Base-by-base conservation (phyloP, 1,284 basidiomycete species). In the Phlebopus sp. region DNA sequence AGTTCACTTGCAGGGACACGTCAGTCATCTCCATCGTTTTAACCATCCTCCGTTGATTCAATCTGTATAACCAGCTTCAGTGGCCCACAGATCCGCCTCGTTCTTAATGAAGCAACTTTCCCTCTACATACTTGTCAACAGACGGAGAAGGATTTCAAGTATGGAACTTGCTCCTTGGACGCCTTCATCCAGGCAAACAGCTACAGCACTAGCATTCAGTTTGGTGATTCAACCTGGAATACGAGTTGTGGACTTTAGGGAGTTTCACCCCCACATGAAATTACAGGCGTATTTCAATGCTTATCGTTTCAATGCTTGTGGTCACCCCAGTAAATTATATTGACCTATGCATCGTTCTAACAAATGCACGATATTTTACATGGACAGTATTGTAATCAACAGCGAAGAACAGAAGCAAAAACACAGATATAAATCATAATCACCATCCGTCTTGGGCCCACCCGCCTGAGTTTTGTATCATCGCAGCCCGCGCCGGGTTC, bases 401-500 rank as follows among this genome's bases (percentile, higher is more conserved):
- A 50, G 54, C 44, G 49, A 37, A 44, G 38, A 45, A 41, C 46
- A 52, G 19, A 46, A 43, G n/a, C 29, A 45, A 53, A 35, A 18
- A 27, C 17, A n/a, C 52, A 46, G 30, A 56, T 37, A 53, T 37
- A 53, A 39, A 55, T 43, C 37, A 56, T 52, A 30, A 59, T 55
- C 66, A 73, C 50, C 63, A 68, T 4, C 68, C 62, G 9, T 63
- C 54, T 18, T 56, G 37, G 34, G 64, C 68, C 69, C 74, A 74
- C 37, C 66, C 59, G 10, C 57, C 60, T 3, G 59, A 56, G 40
- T 71, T 68, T 58, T 81, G 80, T 47, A 84, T 74, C 74, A 83
- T 74, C 6, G 79, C 77, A 30, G 82, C 77, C 35, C 84, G 77
- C 41, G 74, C 72, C 40, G 82, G 81, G 56, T 86, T 83, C 71